phyloP scores from a whole-genome alignment of 495 filamentous ascomycete species.

The Podospora appendiculata region DNA sequence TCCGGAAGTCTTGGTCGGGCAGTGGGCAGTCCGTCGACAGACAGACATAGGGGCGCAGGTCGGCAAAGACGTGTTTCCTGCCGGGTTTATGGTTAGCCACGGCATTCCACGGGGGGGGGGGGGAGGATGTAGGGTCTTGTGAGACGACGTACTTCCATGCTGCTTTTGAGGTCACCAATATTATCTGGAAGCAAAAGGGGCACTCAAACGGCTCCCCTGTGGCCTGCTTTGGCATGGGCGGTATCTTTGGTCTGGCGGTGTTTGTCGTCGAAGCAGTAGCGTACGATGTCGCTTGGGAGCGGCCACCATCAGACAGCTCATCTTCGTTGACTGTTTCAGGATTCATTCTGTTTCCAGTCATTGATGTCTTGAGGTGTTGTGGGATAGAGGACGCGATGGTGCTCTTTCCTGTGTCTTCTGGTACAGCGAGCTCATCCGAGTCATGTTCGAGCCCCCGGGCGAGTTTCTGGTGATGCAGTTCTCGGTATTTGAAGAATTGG shows the following conservation, averaged over 20 bases:
- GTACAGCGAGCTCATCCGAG: background rate
- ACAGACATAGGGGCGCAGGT: conserved; percentile 28
- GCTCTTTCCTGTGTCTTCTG: background rate
- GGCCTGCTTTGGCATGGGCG: conserved; percentile 11
- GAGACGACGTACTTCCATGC: conserved; percentile 25
- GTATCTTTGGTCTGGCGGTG: conserved; percentile 2
- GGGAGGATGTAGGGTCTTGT: background rate
- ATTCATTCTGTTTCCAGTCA: background rate
- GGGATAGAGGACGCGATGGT: conserved; percentile 15
- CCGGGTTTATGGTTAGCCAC: background rate
- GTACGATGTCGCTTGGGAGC: conserved; percentile 11
- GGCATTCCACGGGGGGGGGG: no score
- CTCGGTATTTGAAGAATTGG: conserved; percentile 33
- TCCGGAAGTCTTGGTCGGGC: conserved; percentile 2
- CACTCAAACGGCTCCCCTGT: conserved; percentile 23
- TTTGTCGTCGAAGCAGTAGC: background rate
- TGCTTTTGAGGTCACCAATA: conserved; percentile 14
- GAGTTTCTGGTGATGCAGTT: conserved; percentile 31
- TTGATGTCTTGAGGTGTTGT: background rate
- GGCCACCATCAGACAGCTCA: conserved; percentile 9
- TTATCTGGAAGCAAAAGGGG: conserved; percentile 27
- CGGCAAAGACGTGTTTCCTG: conserved; percentile 25
- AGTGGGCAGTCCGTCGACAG: conserved; percentile 5
- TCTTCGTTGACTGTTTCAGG: conserved; percentile 8
- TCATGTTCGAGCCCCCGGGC: conserved; percentile 14